phyloP scores from a whole-genome alignment of 1,284 basidiomycete genomes.

The Chalciporus sp. region DNA sequence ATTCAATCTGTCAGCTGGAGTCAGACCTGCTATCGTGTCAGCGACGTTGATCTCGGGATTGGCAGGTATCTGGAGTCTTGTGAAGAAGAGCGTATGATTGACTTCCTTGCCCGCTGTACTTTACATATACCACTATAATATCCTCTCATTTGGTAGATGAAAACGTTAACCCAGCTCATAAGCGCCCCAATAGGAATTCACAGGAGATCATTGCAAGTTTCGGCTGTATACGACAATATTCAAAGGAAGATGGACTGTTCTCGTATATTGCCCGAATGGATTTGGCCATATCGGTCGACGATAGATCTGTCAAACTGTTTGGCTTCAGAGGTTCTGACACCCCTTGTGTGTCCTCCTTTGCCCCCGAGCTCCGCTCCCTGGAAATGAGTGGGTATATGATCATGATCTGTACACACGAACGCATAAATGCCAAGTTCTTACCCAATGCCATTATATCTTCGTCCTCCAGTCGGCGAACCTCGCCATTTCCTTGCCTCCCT shows the following conservation, averaged over 20 bases:
- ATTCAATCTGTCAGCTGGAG: slow-evolving; percentile 69
- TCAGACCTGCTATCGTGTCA: slow-evolving; percentile 86
- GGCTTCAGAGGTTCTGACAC: slow-evolving; percentile 44
- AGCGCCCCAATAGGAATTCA: slow-evolving; percentile 44
- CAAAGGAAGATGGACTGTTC: slow-evolving; percentile 30
- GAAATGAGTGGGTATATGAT: slow-evolving; percentile 44
- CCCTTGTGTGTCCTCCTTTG: slow-evolving; percentile 47
- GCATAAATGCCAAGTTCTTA: slow-evolving; percentile 42
- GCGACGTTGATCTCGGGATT: slow-evolving; percentile 86
- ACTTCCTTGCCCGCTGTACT: slow-evolving; percentile 43
- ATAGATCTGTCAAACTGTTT: slow-evolving; percentile 53
- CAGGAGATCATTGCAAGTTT: slow-evolving; percentile 38
- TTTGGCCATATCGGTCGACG: slow-evolving; percentile 46
- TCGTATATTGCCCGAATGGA: slow-evolving; percentile 41
- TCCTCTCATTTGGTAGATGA: slow-evolving; percentile 38
- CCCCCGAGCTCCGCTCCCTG: slow-evolving; percentile 43
- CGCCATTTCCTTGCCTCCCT: slow-evolving; percentile 25
- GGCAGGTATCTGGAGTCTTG: slow-evolving; percentile 90
- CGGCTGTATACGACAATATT: slow-evolving; percentile 25
- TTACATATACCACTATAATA: slow-evolving; percentile 51
- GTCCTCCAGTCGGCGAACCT: slow-evolving; percentile 27
- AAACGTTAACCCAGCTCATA: slow-evolving; percentile 23
- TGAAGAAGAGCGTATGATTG: slow-evolving; percentile 77
- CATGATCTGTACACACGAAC: slow-evolving; percentile 39
- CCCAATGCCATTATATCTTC: slow-evolving; percentile 33